These are phyloP conservation scores for Mycena vulgaris DNA, from an alignment of 768 basidiomycete species.

Conservation along the genomic window DNA sequence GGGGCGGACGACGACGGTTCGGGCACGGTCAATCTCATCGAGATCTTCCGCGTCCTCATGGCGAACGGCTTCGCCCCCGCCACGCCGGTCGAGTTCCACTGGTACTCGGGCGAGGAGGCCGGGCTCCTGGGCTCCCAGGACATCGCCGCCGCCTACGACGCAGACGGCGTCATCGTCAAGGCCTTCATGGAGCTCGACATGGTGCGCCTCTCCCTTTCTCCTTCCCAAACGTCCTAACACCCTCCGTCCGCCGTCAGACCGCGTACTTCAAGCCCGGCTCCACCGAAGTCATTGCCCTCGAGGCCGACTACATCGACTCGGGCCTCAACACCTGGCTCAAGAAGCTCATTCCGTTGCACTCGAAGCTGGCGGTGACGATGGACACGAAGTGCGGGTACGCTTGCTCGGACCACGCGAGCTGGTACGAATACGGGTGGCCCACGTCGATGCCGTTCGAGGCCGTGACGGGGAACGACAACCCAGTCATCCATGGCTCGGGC, in stretches of 20 bases:
- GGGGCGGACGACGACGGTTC: conserved; percentile 68
- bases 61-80: conserved; percentile 56
- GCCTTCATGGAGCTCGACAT: conserved; percentile 67
- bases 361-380: conserved; percentile 54
- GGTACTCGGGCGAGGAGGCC: conserved; percentile 63
- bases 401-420: conserved; percentile 64
- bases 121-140: conserved; percentile 64
- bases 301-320: conserved; percentile 57
- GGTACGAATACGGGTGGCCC: conserved; percentile 60
- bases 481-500: conserved; percentile 57
- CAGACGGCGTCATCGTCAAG: conserved; percentile 57
- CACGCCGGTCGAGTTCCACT: conserved; percentile 63
- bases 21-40: conserved; percentile 51
- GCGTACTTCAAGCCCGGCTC: conserved; percentile 62
- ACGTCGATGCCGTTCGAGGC: conserved; percentile 61
- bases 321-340: conserved; percentile 64
- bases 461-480: conserved; percentile 59
- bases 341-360: conserved; percentile 53
- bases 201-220: conserved; percentile 30
- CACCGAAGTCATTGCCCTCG: conserved; percentile 56
- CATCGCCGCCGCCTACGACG: conserved; percentile 46
- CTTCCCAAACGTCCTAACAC: too few species aligned
- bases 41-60: conserved; percentile 58
- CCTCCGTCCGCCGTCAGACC: background rate
- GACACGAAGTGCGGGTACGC: conserved; percentile 57